Conservation (phyloP, 495 filamentous ascomycete genomes). For the Jackrogersella minutella region DNA sequence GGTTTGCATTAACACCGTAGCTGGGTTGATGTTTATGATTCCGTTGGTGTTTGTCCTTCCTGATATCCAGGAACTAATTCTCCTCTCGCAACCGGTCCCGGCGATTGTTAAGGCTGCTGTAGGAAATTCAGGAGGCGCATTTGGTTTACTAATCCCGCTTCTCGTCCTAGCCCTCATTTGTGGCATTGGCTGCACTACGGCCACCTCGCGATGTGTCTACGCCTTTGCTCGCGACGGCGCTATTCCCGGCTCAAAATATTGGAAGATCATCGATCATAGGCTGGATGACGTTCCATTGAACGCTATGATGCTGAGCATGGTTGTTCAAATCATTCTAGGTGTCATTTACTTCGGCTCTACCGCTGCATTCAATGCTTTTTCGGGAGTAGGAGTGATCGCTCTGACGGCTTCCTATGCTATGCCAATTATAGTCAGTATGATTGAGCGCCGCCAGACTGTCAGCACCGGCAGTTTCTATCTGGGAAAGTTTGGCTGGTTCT, state of each 20-base stretch:
- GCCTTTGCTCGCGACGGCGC: slow-evolving; percentile 67
- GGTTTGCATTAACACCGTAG: slow-evolving; percentile 57
- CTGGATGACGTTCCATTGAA: slow-evolving; percentile 61
- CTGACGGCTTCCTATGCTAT: slow-evolving; percentile 65
- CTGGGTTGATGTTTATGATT: slow-evolving; percentile 58
- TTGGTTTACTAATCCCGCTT: slow-evolving; percentile 57
- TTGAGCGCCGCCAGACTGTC: slow-evolving; percentile 60
- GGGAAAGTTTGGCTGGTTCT: slow-evolving; percentile 60
- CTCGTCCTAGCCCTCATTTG: slow-evolving; percentile 64
- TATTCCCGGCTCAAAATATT: slow-evolving; percentile 64
- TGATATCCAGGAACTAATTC: slow-evolving; percentile 53
- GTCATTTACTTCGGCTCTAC: slow-evolving; percentile 63
- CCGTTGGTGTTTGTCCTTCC: slow-evolving; percentile 60
- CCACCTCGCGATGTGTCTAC: slow-evolving; percentile 66
- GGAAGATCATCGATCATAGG: slow-evolving; percentile 53
- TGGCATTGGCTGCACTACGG: slow-evolving; percentile 68
- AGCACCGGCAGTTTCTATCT: slow-evolving; percentile 64
- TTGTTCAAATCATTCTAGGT: slow-evolving; percentile 54
- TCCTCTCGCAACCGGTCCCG: slow-evolving; percentile 55
- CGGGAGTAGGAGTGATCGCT: slow-evolving; percentile 68
- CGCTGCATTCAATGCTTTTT: slow-evolving; percentile 66
- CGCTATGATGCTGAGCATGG: slow-evolving; percentile 61
- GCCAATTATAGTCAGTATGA: slow-evolving; percentile 64
- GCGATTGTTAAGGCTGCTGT: slow-evolving; percentile 56
- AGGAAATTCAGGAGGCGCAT: slow-evolving; percentile 54